Evolutionary conservation across 257 asterid genomes (phyloP).

Genomic region (Solanum lignicaule): DNA sequence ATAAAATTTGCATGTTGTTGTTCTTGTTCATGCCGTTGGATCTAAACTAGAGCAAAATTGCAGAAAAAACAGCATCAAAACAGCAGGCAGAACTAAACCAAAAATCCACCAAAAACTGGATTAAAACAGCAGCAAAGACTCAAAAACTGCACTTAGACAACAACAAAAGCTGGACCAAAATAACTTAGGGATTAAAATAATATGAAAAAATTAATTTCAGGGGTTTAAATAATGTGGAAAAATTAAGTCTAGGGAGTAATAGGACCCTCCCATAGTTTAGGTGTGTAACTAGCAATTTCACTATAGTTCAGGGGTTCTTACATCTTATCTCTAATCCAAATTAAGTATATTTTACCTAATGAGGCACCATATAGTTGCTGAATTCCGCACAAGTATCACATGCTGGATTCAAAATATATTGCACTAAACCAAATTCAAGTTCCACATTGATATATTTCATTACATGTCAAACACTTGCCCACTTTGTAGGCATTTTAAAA

Average conservation of each 20-base stretch:
- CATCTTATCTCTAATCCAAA: neutral
- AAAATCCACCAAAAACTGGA: neutral
- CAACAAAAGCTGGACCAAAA: neutral
- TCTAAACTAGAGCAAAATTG: neutral
- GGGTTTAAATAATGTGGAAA: neutral
- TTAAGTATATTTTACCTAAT: neutral
- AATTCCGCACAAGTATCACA: neutral
- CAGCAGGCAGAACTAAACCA: neutral
- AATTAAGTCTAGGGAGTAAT: neutral
- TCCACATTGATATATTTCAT: neutral
- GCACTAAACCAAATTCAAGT: neutral
- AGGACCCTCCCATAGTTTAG: neutral
- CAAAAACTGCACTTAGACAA: neutral
- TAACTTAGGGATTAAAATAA: neutral
- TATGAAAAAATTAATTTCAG: neutral
- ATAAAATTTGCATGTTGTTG: neutral
- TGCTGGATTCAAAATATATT: neutral
- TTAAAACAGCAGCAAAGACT: neutral
- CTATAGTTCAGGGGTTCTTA: neutral
- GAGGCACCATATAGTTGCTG: neutral
- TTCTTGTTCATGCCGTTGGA: neutral
- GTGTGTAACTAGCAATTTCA: neutral
- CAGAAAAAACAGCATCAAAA: neutral
- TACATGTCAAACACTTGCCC: neutral
- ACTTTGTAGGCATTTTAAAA: neutral